These are phyloP conservation scores for Kregervanrija fluxuum DNA, from an alignment of 805 yeast species.

Conservation along the genomic window DNA sequence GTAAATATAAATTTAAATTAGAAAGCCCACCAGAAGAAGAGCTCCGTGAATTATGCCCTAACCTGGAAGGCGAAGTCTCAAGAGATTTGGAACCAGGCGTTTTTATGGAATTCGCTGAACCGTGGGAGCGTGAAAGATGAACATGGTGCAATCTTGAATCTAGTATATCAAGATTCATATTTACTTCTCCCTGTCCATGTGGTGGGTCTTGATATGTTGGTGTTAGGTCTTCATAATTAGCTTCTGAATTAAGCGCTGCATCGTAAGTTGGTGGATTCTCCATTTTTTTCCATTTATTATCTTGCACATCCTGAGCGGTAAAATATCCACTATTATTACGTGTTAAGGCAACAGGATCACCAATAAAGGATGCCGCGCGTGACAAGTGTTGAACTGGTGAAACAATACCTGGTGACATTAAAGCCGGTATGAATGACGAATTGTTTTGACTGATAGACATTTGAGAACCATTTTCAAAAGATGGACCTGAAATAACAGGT, in stretches of 20 bases:
- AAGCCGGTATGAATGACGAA: slow-evolving; percentile 1
- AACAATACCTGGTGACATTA: slow-evolving; percentile 32
- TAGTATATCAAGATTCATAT: slow-evolving; percentile 23
- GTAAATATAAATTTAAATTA: no score
- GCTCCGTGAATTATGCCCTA: neutral
- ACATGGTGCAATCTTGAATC: slow-evolving; percentile 25
- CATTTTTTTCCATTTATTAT: slow-evolving; percentile 5
- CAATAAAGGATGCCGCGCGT: slow-evolving; percentile 44
- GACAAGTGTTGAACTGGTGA: slow-evolving; percentile 58
- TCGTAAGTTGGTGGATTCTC: slow-evolving; percentile 80
- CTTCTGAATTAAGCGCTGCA: slow-evolving; percentile 60
- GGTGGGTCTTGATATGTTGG: slow-evolving; percentile 57
- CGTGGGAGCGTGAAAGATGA: slow-evolving; percentile 6
- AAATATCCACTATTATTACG: neutral
- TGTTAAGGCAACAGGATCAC: slow-evolving; percentile 10
- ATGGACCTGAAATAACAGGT: slow-evolving; percentile 14
- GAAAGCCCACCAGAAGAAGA: no score
- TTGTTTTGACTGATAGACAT: slow-evolving; percentile 3
- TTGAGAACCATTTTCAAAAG: slow-evolving; percentile 14
- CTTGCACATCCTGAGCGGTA: neutral
- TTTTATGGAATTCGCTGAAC: no score
- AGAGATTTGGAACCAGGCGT: neutral
- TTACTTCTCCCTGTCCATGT: neutral
- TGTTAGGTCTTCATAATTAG: slow-evolving; percentile 46
- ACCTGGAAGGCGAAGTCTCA: neutral